These are phyloP conservation scores for Bruguiera sexangula DNA, from an alignment of 345 rosid species.

Conservation along the genomic window DNA sequence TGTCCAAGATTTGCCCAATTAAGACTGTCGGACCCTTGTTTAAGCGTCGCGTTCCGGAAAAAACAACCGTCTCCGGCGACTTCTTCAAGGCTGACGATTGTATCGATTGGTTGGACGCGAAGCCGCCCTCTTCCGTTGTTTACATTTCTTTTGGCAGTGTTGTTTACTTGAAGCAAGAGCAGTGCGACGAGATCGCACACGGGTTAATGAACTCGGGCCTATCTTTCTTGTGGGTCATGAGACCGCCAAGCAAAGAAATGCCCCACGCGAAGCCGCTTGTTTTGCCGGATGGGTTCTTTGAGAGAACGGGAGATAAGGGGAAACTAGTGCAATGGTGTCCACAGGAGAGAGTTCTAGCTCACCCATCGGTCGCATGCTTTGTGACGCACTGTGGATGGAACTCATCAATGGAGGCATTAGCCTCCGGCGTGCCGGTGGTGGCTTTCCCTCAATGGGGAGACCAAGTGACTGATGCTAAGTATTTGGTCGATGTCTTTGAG, in stretches of 20 bases:
- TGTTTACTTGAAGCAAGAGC: conserved; percentile 58
- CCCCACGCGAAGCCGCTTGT: conserved; percentile 33
- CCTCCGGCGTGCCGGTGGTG: conserved; percentile 60
- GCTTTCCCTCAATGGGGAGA: conserved; percentile 88
- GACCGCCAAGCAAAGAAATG: conserved; percentile 8
- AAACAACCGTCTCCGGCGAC: conserved; percentile 42
- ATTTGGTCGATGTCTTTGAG: conserved; percentile 56
- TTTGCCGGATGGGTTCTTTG: conserved; percentile 61
- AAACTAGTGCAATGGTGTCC: conserved; percentile 70
- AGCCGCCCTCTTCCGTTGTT: conserved; percentile 62
- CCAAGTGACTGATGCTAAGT: conserved; percentile 72
- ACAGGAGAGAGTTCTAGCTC: conserved; percentile 68
- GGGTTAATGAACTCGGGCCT: conserved; percentile 56
- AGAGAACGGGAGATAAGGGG: conserved; percentile 51
- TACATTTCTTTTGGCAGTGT: conserved; percentile 79
- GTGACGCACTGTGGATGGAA: conserved; percentile 94
- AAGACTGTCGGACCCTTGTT: conserved; percentile 55
- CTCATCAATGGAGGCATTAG: conserved; percentile 70
- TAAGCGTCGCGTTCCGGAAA: conserved; percentile 39
- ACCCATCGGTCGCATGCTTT: conserved; percentile 65
- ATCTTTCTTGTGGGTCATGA: conserved; percentile 77
- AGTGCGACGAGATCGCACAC: conserved; percentile 63
- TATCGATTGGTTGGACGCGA: conserved; percentile 72
- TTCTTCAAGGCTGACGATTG: conserved; percentile 49
- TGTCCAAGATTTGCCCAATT: conserved; percentile 50